Evolutionary conservation across 192 early-diverging fungal species (phyloP), one percentile per base, ranked within the genome.

Genomic region (Entomortierella lignicola): DNA sequence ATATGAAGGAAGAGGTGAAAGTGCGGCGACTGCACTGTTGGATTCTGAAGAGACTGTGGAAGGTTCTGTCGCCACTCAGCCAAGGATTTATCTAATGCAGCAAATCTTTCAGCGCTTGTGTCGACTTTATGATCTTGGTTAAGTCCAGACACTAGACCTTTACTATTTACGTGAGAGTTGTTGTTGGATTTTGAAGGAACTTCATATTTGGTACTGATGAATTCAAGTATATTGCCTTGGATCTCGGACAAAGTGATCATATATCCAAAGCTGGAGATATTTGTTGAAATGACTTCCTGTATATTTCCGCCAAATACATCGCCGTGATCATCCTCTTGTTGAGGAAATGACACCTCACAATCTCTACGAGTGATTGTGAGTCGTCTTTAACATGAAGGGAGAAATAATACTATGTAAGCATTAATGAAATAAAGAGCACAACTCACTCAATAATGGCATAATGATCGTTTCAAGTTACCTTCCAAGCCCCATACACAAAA

Each of bases 401-500:
- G 26, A 5, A 41, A 27, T 2, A 15, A 13, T 0, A 60, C 5
- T 18, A 25, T 4, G 29, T 44, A 5, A 39, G 29, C 11, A 66
- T 8, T 25, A 29, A 26, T 13, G 18, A 54, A 41, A 64, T n/a
- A 55, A 30, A n/a, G n/a, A n/a, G n/a, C n/a, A n/a, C n/a, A n/a
- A n/a, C n/a, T n/a, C n/a, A n/a, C n/a, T n/a, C n/a, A n/a, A n/a
- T n/a, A n/a, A n/a, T n/a, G n/a, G n/a, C n/a, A n/a, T n/a, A n/a
- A n/a, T n/a, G n/a, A n/a, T n/a, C n/a, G n/a, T n/a, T n/a, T 31
- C 44, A 0, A 30, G 69, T 85, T 61, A 87, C 65, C 91, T 86
- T 70, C 93, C 92, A 54, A 92, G 82, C 17, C 84, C 85, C 7
- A 89, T 90, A 67, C 89, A 88, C 37, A 85, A 77, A 64, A 90